Evolutionary conservation across 2,329 filamentous ascomycete genomes (phyloP).

Genomic region (Penicillium sp.): DNA sequence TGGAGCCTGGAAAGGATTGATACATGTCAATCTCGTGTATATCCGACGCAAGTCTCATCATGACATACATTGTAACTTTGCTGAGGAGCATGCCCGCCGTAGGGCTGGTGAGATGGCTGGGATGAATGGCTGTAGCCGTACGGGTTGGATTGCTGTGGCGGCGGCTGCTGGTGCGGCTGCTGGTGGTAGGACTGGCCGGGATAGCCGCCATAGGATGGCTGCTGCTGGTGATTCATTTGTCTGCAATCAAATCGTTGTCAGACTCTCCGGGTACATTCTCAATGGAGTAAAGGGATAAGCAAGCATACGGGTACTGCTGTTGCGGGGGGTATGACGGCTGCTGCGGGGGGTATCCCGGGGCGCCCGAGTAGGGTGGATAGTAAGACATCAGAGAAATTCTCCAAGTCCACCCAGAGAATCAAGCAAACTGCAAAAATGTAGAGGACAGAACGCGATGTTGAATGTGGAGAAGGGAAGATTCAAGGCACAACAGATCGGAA

Average conservation of each 20-base stretch:
- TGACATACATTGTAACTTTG: conserved; percentile 39
- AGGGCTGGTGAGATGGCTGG: conserved; percentile 31
- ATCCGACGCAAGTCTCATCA: not conserved
- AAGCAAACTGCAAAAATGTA: conserved; percentile 8
- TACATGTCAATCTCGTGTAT: conserved; percentile 13
- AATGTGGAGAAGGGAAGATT: conserved; percentile 25
- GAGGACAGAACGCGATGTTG: conserved; percentile 9
- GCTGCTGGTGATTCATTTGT: conserved; percentile 37
- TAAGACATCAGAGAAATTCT: conserved; percentile 54
- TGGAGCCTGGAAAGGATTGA: conserved; percentile 21
- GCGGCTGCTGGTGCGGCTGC: conserved; percentile 49
- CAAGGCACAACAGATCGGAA: conserved; percentile 20
- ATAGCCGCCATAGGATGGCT: conserved; percentile 38
- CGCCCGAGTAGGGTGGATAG: conserved; percentile 59
- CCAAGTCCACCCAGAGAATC: not conserved
- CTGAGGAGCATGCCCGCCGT: conserved; percentile 30
- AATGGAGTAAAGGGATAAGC: conserved; percentile 14
- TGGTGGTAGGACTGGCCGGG: conserved; percentile 37
- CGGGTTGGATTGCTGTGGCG: conserved; percentile 35
- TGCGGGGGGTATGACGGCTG: conserved; percentile 41
- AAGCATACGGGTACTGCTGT: conserved; percentile 42
- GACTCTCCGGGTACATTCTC: not conserved
- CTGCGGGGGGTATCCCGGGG: conserved; percentile 55
- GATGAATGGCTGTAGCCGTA: conserved; percentile 50
- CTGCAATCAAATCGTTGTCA: conserved; percentile 18